Conservation (phyloP, 306 rosid species). For the Rosa rugosa region DNA sequence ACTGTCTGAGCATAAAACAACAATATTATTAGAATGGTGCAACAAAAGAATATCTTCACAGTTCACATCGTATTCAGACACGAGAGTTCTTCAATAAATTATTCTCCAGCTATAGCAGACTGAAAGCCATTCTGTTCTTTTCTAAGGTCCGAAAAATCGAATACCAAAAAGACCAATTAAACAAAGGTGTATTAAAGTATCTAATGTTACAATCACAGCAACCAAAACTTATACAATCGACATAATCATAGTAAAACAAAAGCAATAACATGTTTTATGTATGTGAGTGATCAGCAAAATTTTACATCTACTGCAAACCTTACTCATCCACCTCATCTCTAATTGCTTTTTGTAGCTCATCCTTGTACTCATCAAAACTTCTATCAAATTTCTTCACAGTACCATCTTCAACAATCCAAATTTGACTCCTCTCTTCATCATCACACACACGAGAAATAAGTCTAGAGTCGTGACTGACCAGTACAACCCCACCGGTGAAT, state of each 20-base stretch:
- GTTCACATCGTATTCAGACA: background rate
- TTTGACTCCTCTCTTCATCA: slow-evolving; percentile 67
- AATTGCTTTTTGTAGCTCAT: slow-evolving; percentile 51
- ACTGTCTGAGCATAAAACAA: background rate
- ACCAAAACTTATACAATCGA: background rate
- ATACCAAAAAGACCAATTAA: background rate
- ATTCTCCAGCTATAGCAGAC: background rate
- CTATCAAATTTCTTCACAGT: slow-evolving; percentile 41
- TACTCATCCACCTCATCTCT: slow-evolving; percentile 65
- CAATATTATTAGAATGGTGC: background rate
- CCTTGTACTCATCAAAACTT: slow-evolving; percentile 62
- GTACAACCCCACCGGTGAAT: slow-evolving; percentile 71
- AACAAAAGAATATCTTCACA: background rate
- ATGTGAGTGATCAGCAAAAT: background rate
- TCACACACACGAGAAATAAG: slow-evolving; percentile 73
- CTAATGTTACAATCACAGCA: background rate
- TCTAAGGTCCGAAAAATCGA: background rate
- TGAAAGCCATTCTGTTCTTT: background rate
- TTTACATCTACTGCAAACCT: slow-evolving; percentile 2
- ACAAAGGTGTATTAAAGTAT: background rate
- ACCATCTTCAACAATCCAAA: slow-evolving; percentile 38
- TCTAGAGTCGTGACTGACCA: slow-evolving; percentile 78
- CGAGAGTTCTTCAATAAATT: background rate
- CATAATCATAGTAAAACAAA: background rate
- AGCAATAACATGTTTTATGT: background rate